These are phyloP conservation scores for Pseudogymnoascus sp. DNA, from an alignment of 2,329 filamentous ascomycete species.

Conservation along the genomic window DNA sequence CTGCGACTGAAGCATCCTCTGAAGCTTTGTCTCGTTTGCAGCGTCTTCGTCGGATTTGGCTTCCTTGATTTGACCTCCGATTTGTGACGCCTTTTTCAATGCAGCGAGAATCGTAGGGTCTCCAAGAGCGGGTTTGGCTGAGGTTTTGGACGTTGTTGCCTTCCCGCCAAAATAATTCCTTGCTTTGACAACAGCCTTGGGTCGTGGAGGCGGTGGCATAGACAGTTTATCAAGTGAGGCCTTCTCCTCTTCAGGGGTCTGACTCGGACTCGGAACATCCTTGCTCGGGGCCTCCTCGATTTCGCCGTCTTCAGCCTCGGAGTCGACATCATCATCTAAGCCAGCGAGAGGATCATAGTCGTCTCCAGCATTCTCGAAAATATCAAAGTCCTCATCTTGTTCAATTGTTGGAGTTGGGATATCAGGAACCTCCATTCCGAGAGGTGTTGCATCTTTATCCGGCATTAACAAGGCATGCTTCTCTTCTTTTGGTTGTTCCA, in stretches of 20 bases:
- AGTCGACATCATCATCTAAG: conserved; percentile 35
- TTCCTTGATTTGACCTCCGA: conserved; percentile 37
- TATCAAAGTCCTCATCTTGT: conserved; percentile 50
- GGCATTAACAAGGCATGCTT: conserved; percentile 40
- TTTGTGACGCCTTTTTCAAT: conserved; percentile 70
- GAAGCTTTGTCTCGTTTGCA: conserved; percentile 58
- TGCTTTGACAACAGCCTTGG: conserved; percentile 28
- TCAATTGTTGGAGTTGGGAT: conserved; percentile 38
- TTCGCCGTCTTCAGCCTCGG: conserved; percentile 31
- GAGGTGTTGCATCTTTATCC: conserved; percentile 46
- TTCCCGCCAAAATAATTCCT: conserved; percentile 56
- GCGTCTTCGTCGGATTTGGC: conserved; percentile 37
- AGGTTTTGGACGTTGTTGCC: conserved; percentile 34
- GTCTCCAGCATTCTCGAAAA: conserved; percentile 56
- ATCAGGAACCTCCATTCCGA: conserved; percentile 59
- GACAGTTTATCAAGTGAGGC: conserved; percentile 3
- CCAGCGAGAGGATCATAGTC: conserved; percentile 61
- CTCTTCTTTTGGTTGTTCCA: conserved; percentile 31
- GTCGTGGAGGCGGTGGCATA: conserved; percentile 42
- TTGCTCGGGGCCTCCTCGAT: conserved; percentile 1
- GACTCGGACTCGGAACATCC: conserved; percentile 8
- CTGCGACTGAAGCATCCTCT: conserved; percentile 62
- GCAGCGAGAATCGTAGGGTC: conserved; percentile 77
- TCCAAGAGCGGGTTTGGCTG: conserved; percentile 44
- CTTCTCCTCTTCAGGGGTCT: conserved; percentile 15